These are phyloP conservation scores for Aspergillus olivimuriae DNA, from an alignment of 495 filamentous ascomycete species.

Conservation along the genomic window DNA sequence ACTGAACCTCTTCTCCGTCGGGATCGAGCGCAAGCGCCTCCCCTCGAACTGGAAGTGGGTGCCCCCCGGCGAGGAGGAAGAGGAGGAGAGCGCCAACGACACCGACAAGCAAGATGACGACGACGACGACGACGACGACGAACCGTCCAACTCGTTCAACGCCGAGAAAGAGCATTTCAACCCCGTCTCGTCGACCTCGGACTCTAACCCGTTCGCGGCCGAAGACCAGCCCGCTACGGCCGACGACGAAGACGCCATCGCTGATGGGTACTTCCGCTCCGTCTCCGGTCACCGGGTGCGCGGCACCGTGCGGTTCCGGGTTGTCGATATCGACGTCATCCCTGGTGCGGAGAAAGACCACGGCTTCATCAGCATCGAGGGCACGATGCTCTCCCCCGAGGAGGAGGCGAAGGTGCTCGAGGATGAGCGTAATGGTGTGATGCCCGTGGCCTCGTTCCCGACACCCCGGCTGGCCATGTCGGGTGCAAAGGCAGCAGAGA, in stretches of 20 bases:
- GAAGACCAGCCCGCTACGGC: slow-evolving; percentile 13
- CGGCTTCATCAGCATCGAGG: slow-evolving; percentile 63
- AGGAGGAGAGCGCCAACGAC: slow-evolving; percentile 20
- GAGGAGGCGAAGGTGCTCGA: slow-evolving; percentile 37
- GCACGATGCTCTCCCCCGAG: slow-evolving; percentile 52
- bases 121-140: slow-evolving; percentile 26
- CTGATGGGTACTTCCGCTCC: slow-evolving; percentile 56
- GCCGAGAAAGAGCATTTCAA: slow-evolving; percentile 39
- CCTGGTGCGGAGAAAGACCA: slow-evolving; percentile 50
- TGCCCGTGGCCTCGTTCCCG: slow-evolving; percentile 5
- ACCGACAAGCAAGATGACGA: slow-evolving; percentile 9
- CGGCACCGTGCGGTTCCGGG: slow-evolving; percentile 53
- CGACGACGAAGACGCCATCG: slow-evolving; percentile 31
- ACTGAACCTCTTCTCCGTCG: slow-evolving; percentile 70
- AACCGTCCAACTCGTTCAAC: slow-evolving; percentile 24
- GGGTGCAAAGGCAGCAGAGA: slow-evolving; percentile 10
- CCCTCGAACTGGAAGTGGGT: slow-evolving; percentile 64
- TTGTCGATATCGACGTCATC: slow-evolving; percentile 57
- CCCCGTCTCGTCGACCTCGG: slow-evolving; percentile 27
- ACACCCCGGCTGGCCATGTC: slow-evolving; percentile 10
- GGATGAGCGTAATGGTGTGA: slow-evolving; percentile 30
- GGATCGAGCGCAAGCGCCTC: slow-evolving; percentile 58
- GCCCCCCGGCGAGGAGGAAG: slow-evolving; percentile 32
- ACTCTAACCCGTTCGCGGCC: slow-evolving; percentile 25
- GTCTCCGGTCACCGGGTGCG: slow-evolving; percentile 54